These are phyloP conservation scores for Coniochaeta sp. DNA, from an alignment of 2,329 filamentous ascomycete species.

Conservation along the genomic window DNA sequence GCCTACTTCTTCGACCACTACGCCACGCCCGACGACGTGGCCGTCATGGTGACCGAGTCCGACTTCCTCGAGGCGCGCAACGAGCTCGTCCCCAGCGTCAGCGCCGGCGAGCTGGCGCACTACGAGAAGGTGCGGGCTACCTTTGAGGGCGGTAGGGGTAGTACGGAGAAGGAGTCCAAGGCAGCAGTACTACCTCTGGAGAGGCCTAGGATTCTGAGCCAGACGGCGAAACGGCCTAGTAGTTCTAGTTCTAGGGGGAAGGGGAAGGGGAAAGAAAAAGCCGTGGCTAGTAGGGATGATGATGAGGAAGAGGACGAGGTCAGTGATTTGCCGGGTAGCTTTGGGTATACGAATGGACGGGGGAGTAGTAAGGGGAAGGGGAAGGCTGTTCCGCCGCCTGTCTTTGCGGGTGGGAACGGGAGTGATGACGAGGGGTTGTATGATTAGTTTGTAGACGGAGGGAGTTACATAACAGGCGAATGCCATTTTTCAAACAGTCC, in stretches of 20 bases:
- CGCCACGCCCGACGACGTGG: constrained; percentile 73
- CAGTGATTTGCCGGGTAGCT: constrained; percentile 14
- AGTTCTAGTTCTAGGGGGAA: constrained; percentile 13
- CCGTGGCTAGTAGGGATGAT: constrained; percentile 25
- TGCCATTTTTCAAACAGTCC: no score
- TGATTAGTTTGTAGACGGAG: constrained; percentile 22
- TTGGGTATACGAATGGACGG: constrained; percentile 22
- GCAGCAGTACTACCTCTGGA: not conserved
- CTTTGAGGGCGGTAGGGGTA: constrained; percentile 63
- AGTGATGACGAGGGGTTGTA: constrained; percentile 53
- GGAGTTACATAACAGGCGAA: not conserved
- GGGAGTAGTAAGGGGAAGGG: constrained; percentile 45
- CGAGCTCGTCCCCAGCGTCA: constrained; percentile 91
- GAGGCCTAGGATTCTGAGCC: constrained; percentile 7
- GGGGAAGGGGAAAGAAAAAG: constrained; percentile 31
- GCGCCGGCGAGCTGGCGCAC: constrained; percentile 82
- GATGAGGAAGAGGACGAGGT: constrained; percentile 19
- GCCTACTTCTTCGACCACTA: constrained; percentile 95
- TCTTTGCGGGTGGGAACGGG: constrained; percentile 45
- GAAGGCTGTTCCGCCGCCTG: constrained; percentile 36
- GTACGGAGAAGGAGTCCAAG: constrained; percentile 35
- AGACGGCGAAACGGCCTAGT: constrained; percentile 10
- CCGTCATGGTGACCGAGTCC: constrained; percentile 80
- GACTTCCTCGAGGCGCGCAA: constrained; percentile 78
- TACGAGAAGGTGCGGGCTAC: constrained; percentile 77